phyloP scores from a whole-genome alignment of 208 protist species.

The Porcisia hertigi region DNA sequence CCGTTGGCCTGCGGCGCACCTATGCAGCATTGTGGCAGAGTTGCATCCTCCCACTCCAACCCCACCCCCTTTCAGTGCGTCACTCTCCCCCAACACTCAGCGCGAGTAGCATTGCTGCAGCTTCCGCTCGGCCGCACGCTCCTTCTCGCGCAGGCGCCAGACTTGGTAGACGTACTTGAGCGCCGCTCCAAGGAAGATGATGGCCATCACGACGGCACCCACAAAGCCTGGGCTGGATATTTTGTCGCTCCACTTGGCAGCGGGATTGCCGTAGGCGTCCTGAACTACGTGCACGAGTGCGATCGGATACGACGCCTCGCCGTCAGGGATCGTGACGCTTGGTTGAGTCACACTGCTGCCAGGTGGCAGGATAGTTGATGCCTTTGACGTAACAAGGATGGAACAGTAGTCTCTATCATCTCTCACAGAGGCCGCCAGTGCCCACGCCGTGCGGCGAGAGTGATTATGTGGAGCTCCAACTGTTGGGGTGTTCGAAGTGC shows the following conservation, averaged over 20 bases:
- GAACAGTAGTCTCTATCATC: not conserved
- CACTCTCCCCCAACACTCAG: not conserved
- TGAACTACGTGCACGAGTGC: not conserved
- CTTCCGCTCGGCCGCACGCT: conserved; percentile 12
- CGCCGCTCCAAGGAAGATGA: conserved; percentile 13
- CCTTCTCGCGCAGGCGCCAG: conserved; percentile 10
- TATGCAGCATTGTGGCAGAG: no score
- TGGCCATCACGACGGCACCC: conserved; percentile 16
- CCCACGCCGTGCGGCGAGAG: not conserved
- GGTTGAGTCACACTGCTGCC: not conserved
- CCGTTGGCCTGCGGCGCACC: no score
- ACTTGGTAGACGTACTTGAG: conserved; percentile 23
- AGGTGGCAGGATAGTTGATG: not conserved
- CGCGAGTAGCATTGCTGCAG: conserved; percentile 14
- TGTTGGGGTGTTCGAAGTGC: not conserved
- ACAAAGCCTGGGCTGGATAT: conserved; percentile 12
- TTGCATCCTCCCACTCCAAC: not conserved
- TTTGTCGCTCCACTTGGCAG: not conserved
- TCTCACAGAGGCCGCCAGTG: conserved; percentile 1
- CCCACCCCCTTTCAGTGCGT: not conserved
- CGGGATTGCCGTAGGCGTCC: not conserved
- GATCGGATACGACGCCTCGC: not conserved
- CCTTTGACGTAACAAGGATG: not conserved
- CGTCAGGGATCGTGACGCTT: not conserved
- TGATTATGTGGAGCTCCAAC: not conserved